Percentiles rank a stretch among this genome's conserved stretches.
phyloP scores from a whole-genome alignment of 164 flowering plant genomes.

The Berberis vulgaris region DNA sequence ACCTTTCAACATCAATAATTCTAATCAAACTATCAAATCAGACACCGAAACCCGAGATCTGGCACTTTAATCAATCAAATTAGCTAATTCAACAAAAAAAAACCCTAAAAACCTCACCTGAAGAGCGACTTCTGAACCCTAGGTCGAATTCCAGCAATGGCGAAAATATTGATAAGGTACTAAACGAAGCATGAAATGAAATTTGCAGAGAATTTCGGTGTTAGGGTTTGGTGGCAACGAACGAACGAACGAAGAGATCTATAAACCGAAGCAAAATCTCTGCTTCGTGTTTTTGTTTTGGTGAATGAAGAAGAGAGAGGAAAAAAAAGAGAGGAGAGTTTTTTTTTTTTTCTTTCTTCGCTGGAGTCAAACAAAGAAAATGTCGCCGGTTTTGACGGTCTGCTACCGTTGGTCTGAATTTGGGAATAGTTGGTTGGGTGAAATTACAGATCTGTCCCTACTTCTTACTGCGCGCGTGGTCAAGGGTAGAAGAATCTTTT shows the following conservation, averaged over 20 bases:
- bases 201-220: no score
- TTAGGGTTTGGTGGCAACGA: no score
- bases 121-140: no score
- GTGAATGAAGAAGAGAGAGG: not conserved
- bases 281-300: conserved; percentile 1
- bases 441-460: not conserved
- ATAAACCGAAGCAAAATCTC: not conserved
- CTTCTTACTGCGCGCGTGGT: not conserved
- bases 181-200: no score
- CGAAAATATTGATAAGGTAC: no score
- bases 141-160: no score
- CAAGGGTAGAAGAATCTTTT: no score
- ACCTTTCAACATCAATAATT: not conserved
- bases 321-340: conserved; percentile 5
- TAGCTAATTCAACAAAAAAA: no score
- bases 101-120: no score
- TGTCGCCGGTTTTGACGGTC: conserved; percentile 25
- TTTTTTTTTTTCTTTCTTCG: not conserved
- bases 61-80: no score
- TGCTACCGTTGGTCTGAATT: conserved; percentile 15
- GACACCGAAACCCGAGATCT: no score
- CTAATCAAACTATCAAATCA: not conserved
- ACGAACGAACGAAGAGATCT: not conserved
- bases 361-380: conserved; percentile 6
- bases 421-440: not conserved